Evolutionary conservation across 1,284 basidiomycete genomes (phyloP).

Genomic region (Cryptococcus deneoformans): DNA sequence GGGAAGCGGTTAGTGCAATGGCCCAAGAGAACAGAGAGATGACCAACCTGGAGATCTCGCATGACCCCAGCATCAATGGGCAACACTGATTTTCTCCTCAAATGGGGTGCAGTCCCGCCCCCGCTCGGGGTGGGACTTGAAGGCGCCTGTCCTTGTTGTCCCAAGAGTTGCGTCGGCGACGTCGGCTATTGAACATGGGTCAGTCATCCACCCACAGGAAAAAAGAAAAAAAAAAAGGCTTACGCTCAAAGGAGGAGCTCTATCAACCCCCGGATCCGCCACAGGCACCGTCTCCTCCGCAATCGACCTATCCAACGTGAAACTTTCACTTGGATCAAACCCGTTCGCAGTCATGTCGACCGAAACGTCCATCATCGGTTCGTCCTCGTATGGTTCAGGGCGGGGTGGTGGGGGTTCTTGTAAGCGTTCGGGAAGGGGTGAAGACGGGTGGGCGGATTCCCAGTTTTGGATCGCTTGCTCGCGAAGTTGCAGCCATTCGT

Average conservation of each 20-base stretch:
- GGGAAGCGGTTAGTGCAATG: neutral
- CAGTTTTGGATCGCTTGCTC: constrained; percentile 70
- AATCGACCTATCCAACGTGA: constrained; percentile 68
- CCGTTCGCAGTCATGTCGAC: constrained; percentile 82
- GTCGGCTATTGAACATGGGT: constrained; percentile 16
- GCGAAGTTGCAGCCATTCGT: constrained; percentile 77
- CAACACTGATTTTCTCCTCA: constrained; percentile 38
- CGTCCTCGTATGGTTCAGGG: constrained; percentile 72
- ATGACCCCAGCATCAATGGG: constrained; percentile 82
- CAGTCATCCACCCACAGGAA: neutral
- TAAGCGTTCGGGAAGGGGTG: constrained; percentile 65
- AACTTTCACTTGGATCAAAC: constrained; percentile 62
- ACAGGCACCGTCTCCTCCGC: constrained; percentile 82
- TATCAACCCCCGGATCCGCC: constrained; percentile 79
- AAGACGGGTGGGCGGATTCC: constrained; percentile 60
- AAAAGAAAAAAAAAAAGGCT: constrained; percentile 12
- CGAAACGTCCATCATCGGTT: constrained; percentile 77
- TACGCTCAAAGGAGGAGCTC: constrained; percentile 34
- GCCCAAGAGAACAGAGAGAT: neutral
- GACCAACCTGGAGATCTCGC: constrained; percentile 80
- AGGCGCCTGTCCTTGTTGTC: constrained; percentile 7
- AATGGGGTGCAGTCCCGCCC: constrained; percentile 14
- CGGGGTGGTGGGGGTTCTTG: constrained; percentile 63
- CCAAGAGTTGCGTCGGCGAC: constrained; percentile 21
- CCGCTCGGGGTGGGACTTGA: constrained; percentile 7